phyloP scores from a whole-genome alignment of 176 grass and related monocot species.

The Chloris gayana region DNA sequence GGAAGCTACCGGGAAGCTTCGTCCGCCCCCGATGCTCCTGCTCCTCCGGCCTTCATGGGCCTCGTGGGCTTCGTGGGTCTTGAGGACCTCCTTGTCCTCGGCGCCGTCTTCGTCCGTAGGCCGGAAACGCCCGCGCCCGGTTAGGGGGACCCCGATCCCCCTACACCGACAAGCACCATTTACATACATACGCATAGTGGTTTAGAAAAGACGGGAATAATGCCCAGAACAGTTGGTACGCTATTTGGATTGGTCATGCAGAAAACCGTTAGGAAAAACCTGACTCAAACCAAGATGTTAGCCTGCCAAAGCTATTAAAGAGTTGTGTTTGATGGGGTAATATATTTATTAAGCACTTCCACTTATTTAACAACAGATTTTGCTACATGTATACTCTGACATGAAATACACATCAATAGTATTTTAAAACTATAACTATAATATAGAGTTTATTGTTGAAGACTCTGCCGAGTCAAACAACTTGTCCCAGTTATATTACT shows the following conservation, averaged over 20 bases:
- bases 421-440: neutral
- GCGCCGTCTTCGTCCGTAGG: too few relatives aligned
- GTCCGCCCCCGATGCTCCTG: too few relatives aligned
- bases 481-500: neutral
- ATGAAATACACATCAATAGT: neutral
- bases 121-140: too few relatives aligned
- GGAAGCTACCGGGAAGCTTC: too few relatives aligned
- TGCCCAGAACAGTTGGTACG: neutral
- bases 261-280: neutral
- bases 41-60: too few relatives aligned
- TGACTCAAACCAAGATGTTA: neutral
- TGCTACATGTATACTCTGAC: neutral
- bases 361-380: neutral
- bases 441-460: neutral
- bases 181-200: neutral
- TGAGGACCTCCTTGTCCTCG: too few relatives aligned
- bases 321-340: neutral
- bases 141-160: too few relatives aligned
- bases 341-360: neutral
- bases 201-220: neutral
- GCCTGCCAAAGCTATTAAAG: neutral
- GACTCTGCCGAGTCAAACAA: neutral
- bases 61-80: too few relatives aligned
- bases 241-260: neutral
- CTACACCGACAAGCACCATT: too few relatives aligned